These are phyloP conservation scores for Aspergillus thermomutatus DNA, from an alignment of 2,329 filamentous ascomycete genomes.

Conservation along the genomic window DNA sequence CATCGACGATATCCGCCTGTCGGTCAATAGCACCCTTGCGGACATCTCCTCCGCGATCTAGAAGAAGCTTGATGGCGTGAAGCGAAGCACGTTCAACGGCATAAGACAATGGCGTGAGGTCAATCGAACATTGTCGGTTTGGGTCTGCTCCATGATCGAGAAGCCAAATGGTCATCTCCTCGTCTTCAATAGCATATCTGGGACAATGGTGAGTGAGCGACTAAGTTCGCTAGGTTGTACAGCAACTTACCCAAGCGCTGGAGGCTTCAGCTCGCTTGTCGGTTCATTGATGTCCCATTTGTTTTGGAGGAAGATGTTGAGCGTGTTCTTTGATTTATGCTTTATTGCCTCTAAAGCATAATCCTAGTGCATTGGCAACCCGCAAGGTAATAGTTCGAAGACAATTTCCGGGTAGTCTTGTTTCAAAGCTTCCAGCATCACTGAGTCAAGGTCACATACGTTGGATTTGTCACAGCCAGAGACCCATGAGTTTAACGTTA, in stretches of 20 bases:
- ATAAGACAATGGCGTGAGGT: slow-evolving; percentile 22
- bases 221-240: slow-evolving; percentile 1
- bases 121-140: slow-evolving; percentile 20
- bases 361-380: slow-evolving; percentile 13
- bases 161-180: slow-evolving; percentile 23
- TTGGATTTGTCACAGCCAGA: slow-evolving; percentile 7
- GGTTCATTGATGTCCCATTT: slow-evolving; percentile 23
- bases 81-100: slow-evolving; percentile 19
- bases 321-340: slow-evolving; percentile 9
- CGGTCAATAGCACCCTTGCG: slow-evolving; percentile 19
- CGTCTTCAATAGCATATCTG: slow-evolving; percentile 17
- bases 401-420: slow-evolving; percentile 11
- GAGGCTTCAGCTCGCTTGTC: slow-evolving; percentile 15
- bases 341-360: slow-evolving; percentile 15
- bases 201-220: slow-evolving; percentile 2
- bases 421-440: slow-evolving; percentile 20
- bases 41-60: slow-evolving; percentile 15
- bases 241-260: slow-evolving; percentile 18
- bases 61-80: slow-evolving; percentile 17
- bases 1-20: slow-evolving; percentile 11
- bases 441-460: slow-evolving; percentile 15
- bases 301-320: slow-evolving; percentile 12
- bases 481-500: slow-evolving; percentile 4
- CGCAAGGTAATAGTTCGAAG: slow-evolving; percentile 15
- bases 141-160: slow-evolving; percentile 26